Evolutionary conservation across 371 early-diverging fungal species (phyloP).

Genomic region (Rhizomucor pusillus): DNA sequence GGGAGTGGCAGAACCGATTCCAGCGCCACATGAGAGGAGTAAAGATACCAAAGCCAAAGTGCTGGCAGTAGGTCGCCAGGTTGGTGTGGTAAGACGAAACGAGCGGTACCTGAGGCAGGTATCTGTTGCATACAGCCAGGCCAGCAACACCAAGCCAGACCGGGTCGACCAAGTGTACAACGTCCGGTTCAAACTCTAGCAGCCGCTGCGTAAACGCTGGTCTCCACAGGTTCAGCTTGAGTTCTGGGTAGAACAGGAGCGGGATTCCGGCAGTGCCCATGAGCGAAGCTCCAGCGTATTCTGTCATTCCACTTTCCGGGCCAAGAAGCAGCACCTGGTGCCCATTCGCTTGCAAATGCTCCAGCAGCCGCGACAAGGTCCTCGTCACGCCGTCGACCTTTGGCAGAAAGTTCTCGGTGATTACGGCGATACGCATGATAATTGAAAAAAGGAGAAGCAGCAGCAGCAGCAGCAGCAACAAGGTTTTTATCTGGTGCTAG

Average conservation of each 20-base stretch:
- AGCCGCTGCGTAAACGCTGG: constrained; percentile 34
- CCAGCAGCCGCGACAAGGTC: constrained; percentile 37
- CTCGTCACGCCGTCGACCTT: constrained; percentile 55
- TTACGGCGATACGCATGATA: constrained; percentile 44
- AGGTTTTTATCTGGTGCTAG: too few relatives aligned
- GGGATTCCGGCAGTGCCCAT: constrained; percentile 47
- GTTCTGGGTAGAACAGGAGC: constrained; percentile 46
- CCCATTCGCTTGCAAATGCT: constrained; percentile 29
- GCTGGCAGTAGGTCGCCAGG: constrained; percentile 40
- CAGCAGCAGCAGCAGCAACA: too few relatives aligned
- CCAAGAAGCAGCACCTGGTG: constrained; percentile 43
- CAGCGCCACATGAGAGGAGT: constrained; percentile 46
- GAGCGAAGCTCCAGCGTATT: constrained; percentile 39
- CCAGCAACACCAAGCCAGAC: constrained; percentile 43
- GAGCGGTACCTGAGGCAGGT: constrained; percentile 29
- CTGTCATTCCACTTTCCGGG: constrained; percentile 37
- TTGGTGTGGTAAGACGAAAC: constrained; percentile 54
- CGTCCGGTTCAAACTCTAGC: constrained; percentile 40
- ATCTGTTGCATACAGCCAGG: constrained; percentile 18
- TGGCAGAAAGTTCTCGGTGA: constrained; percentile 50
- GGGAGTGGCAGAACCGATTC: constrained; percentile 46
- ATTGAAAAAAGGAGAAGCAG: too few relatives aligned
- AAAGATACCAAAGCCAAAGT: constrained; percentile 44
- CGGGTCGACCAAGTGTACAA: constrained; percentile 51
- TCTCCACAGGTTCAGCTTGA: constrained; percentile 47